phyloP scores from a whole-genome alignment of 306 rosid genomes.

The Quercus engelmannii region DNA sequence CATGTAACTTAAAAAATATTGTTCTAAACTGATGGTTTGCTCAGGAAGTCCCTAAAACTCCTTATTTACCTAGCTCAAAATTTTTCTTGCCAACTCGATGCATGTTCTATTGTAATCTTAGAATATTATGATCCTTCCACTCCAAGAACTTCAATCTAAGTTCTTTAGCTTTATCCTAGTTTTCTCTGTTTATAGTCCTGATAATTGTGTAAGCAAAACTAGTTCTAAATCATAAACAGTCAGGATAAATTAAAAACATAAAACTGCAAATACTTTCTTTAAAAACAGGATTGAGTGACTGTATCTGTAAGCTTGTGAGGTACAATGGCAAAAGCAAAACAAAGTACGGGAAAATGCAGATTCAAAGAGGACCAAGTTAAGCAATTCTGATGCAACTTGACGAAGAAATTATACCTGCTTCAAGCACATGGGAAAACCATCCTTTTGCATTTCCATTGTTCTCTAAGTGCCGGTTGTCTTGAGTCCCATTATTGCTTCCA shows the following conservation, averaged over 20 bases:
- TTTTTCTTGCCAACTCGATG: too few species aligned
- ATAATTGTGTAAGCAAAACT: too few species aligned
- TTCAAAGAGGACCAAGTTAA: background rate
- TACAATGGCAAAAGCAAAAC: too few species aligned
- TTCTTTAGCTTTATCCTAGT: background rate
- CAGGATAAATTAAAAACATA: too few species aligned
- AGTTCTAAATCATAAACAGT: too few species aligned
- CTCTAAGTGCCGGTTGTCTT: constrained; percentile 39
- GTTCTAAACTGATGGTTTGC: background rate
- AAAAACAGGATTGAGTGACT: too few species aligned
- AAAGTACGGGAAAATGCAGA: background rate
- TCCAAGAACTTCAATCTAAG: constrained; percentile 4
- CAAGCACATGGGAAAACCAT: constrained; percentile 48
- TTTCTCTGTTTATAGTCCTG: background rate
- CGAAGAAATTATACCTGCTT: constrained; percentile 60
- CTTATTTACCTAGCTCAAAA: too few species aligned
- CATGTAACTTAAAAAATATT: background rate
- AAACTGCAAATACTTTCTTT: too few species aligned
- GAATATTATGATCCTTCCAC: constrained; percentile 4
- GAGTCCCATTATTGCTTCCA: constrained; percentile 37
- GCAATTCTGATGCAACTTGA: constrained; percentile 9
- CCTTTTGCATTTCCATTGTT: constrained; percentile 48
- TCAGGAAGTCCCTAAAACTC: too few species aligned
- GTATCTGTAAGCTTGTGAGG: too few species aligned
- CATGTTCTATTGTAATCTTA: too few species aligned